phyloP scores from a whole-genome alignment of 1,139 yeast species.

The Hemisphaericaspora xylofermentans region DNA sequence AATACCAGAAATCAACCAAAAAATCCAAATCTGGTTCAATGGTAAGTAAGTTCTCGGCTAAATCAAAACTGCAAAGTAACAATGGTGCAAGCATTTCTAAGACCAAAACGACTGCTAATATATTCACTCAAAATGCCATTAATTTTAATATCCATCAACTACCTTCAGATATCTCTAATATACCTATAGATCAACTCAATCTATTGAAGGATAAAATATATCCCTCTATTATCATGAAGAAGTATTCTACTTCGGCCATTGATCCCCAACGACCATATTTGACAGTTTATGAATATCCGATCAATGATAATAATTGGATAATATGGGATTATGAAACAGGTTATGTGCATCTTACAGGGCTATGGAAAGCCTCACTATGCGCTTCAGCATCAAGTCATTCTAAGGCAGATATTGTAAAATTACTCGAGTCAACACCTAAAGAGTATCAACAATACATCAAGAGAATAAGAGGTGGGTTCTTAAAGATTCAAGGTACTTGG shows the following conservation, averaged over 20 bases:
- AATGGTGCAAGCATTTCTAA: background rate
- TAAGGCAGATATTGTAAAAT: conserved; percentile 75
- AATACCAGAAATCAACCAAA: background rate
- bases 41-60: background rate
- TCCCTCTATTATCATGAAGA: conserved; percentile 52
- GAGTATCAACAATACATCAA: conserved; percentile 61
- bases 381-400: conserved; percentile 29
- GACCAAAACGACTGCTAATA: conserved; percentile 4
- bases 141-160: conserved; percentile 11
- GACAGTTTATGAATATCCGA: conserved; percentile 69
- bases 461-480: conserved; percentile 86
- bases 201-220: conserved; percentile 16
- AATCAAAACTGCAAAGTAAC: background rate
- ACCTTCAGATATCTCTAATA: background rate
- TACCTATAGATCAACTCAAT: conserved; percentile 3
- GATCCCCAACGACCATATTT: conserved; percentile 56
- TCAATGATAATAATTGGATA: conserved; percentile 61
- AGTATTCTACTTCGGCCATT: conserved; percentile 72
- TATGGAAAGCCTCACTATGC: conserved; percentile 74
- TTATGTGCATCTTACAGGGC: conserved; percentile 84
- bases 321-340: conserved; percentile 91
- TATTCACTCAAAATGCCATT: conserved; percentile 6
- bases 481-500: conserved; percentile 97
- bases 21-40: background rate
- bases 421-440: conserved; percentile 72